Evolutionary conservation across 2,329 filamentous ascomycete species (phyloP), one percentile per base, ranked within the genome.

Genomic region (Arachnopeziza araneosa): DNA sequence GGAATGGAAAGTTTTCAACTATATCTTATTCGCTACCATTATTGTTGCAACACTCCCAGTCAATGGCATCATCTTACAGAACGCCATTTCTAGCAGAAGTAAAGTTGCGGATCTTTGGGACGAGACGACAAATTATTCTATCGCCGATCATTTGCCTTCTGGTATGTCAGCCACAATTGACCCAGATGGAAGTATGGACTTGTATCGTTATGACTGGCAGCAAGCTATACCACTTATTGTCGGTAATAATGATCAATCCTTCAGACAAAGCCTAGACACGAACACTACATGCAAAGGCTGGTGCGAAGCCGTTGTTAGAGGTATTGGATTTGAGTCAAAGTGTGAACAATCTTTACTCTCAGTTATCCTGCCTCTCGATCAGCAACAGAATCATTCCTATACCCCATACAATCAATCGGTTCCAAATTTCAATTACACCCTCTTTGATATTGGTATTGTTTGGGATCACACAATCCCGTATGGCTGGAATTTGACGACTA

Each of bases 21-120:
- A 61, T 17, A 55, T 61, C 49, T 56, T 56, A 30, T 56, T 61
- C 1, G 59, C 59, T n/a, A 61, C 59, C 8, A 53, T 61, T 9
- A 58, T 61, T 12, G 59, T 57, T 22, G 59, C 56, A 19, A 61
- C 59, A 21, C 52, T 61, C 17, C 59, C 59, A 32, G 49, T 55
- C 48, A 61, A 61, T 24, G 59, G 59, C 14, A 61, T 61, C 23
- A 26, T 61, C 22, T 50, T 61, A 14, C 59, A 61, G 23, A 61
- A 61, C 52, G 56, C 59, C 26, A 49, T 61, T 51, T 36, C 55
- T 2, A 55, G 55, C 24, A 53, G 49, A 12, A 30, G 24, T 8
- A 56, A 60, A 23, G 56, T 53, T 32, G 36, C 52, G n/a, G 48
- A 53, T 24, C 22, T 56, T 36, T 53, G 26, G 17, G 48, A 36